Percentiles rank a stretch among this genome's conserved stretches.
Conservation (phyloP, 345 rosid genomes). For the Viola odorata region DNA sequence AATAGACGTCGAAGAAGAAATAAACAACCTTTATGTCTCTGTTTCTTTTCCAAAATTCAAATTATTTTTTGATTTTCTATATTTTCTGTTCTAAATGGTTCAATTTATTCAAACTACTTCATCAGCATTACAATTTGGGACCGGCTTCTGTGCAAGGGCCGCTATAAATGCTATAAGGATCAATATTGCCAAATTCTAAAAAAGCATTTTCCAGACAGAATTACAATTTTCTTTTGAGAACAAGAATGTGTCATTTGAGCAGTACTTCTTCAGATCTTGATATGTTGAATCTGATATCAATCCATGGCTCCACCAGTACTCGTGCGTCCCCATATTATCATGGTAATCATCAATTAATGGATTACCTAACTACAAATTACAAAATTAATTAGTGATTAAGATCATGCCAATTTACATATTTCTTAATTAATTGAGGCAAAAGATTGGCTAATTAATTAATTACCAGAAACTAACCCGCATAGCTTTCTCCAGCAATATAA, state of each 20-base stretch:
- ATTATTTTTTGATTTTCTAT: too few species aligned
- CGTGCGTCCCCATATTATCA: slow-evolving; percentile 42
- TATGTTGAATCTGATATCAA: slow-evolving; percentile 50
- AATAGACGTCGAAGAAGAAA: too few species aligned
- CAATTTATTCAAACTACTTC: too few species aligned
- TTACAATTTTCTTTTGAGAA: slow-evolving; percentile 49
- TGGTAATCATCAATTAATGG: slow-evolving; percentile 48
- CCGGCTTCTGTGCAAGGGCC: slow-evolving; percentile 34
- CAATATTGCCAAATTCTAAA: slow-evolving; percentile 39
- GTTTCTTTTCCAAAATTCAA: too few species aligned
- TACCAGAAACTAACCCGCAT: slow-evolving; percentile 80
- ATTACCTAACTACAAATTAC: slow-evolving; percentile 46
- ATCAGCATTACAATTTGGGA: too few species aligned
- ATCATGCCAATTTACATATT: background rate
- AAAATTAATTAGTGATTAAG: background rate
- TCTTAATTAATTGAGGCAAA: background rate
- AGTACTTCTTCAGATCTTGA: slow-evolving; percentile 26
- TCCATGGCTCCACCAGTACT: slow-evolving; percentile 72
- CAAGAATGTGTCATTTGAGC: slow-evolving; percentile 40
- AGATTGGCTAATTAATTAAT: slow-evolving; percentile 11
- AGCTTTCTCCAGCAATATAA: slow-evolving; percentile 92
- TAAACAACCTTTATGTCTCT: too few species aligned
- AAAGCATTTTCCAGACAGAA: slow-evolving; percentile 32
- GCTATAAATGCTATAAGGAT: slow-evolving; percentile 53
- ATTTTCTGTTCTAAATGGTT: too few species aligned